Evolutionary conservation across 371 early-diverging fungal genomes (phyloP).

Genomic region (Mucor mucedo): DNA sequence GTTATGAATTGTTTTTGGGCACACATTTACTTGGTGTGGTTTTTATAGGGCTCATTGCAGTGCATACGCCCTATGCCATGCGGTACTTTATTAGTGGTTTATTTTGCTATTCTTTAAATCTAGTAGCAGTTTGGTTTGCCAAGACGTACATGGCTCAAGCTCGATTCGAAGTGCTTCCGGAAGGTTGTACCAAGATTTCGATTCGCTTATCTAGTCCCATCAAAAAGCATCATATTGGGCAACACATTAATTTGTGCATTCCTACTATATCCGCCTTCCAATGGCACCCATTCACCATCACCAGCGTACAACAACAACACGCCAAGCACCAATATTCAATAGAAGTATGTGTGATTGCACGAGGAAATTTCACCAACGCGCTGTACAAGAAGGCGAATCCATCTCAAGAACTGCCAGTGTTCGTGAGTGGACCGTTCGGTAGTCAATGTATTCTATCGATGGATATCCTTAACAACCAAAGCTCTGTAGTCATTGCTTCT

Average conservation of each 20-base stretch:
- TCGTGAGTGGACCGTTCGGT: conserved; percentile 59
- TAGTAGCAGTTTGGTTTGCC: conserved; percentile 60
- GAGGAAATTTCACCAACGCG: conserved; percentile 59
- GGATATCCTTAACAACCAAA: conserved; percentile 28
- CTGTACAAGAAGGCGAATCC: conserved; percentile 43
- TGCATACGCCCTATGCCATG: conserved; percentile 68
- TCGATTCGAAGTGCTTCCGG: conserved; percentile 49
- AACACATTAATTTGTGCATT: conserved; percentile 60
- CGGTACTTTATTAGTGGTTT: conserved; percentile 61
- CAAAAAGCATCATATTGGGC: conserved; percentile 49
- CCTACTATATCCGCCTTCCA: conserved; percentile 59
- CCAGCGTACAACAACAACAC: conserved; percentile 29
- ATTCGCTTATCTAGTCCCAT: conserved; percentile 50
- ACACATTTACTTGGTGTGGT: conserved; percentile 57
- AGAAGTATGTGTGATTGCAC: conserved; percentile 53
- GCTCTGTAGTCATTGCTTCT: conserved; percentile 46
- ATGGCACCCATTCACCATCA: conserved; percentile 72
- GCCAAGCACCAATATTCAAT: conserved; percentile 18
- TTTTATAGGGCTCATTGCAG: conserved; percentile 55
- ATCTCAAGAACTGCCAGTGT: conserved; percentile 43
- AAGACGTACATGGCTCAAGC: conserved; percentile 54
- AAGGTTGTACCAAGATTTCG: conserved; percentile 51
- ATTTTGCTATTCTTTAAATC: conserved; percentile 53
- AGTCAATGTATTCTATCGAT: conserved; percentile 17
- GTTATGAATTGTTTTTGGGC: conserved; percentile 53